phyloP scores from a whole-genome alignment of 2,329 filamentous ascomycete species.

The Neoascochyta sp. region DNA sequence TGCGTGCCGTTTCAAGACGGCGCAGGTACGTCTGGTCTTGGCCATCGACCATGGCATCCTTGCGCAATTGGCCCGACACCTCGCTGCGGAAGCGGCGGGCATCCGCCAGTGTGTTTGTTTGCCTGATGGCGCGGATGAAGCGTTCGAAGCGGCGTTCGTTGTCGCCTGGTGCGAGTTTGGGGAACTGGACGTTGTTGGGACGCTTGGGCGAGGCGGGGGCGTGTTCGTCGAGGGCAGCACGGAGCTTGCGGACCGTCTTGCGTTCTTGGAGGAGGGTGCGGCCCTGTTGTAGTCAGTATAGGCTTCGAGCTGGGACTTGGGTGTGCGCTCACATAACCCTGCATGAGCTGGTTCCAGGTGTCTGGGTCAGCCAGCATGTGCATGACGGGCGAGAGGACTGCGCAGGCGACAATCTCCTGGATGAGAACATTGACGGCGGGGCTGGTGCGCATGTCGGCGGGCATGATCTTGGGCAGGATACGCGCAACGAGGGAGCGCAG shows the following conservation, averaged over 20 bases:
- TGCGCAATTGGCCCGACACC: constrained; percentile 85
- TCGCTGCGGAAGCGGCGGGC: constrained; percentile 89
- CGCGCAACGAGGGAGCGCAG: constrained; percentile 69
- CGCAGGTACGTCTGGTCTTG: constrained; percentile 85
- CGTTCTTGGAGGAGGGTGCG: constrained; percentile 87
- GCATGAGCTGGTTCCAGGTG: constrained; percentile 95
- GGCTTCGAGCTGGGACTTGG: not conserved
- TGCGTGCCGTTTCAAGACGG: constrained; percentile 85
- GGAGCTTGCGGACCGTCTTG: constrained; percentile 87
- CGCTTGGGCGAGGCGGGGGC: constrained; percentile 72
- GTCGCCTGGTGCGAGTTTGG: constrained; percentile 74
- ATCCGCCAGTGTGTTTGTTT: constrained; percentile 87
- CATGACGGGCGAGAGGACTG: constrained; percentile 79
- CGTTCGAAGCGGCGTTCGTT: constrained; percentile 91
- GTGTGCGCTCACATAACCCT: constrained; percentile 59
- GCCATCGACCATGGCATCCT: constrained; percentile 71
- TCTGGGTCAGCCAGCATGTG: constrained; percentile 83
- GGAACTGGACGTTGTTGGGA: constrained; percentile 65
- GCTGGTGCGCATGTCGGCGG: constrained; percentile 70
- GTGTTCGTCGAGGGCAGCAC: constrained; percentile 90
- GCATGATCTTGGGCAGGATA: constrained; percentile 71
- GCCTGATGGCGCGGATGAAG: constrained; percentile 84
- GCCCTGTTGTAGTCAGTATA: constrained; percentile 46
- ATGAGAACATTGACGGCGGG: constrained; percentile 75
- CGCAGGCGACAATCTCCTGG: constrained; percentile 87